These are phyloP conservation scores for Pezicula radicicola DNA, from an alignment of 2,329 filamentous ascomycete genomes.

Conservation along the genomic window DNA sequence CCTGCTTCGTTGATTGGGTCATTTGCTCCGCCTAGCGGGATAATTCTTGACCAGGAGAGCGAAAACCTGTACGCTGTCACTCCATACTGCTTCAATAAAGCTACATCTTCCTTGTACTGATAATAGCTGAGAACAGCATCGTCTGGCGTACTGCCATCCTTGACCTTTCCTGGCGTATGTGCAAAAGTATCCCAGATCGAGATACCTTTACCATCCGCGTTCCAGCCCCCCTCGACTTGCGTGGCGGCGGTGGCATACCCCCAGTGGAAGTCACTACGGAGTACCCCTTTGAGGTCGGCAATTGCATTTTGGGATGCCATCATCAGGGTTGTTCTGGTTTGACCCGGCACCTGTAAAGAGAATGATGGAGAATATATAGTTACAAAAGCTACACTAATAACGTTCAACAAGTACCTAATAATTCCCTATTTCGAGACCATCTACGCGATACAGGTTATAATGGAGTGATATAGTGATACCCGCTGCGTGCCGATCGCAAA, in stretches of 20 bases:
- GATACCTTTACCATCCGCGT: constrained; percentile 72
- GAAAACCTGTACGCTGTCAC: constrained; percentile 79
- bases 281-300: constrained; percentile 41
- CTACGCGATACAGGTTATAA: too few species aligned
- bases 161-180: constrained; percentile 74
- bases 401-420: too few species aligned
- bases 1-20: constrained; percentile 79
- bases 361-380: too few species aligned
- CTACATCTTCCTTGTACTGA: constrained; percentile 70
- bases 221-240: constrained; percentile 74
- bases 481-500: too few species aligned
- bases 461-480: too few species aligned
- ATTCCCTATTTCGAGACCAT: too few species aligned
- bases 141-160: constrained; percentile 68
- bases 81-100: constrained; percentile 68
- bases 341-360: background rate
- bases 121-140: constrained; percentile 85
- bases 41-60: constrained; percentile 77
- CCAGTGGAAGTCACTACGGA: constrained; percentile 70
- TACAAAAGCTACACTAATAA: too few species aligned
- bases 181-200: constrained; percentile 89
- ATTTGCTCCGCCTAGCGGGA: constrained; percentile 75
- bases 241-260: constrained; percentile 80
- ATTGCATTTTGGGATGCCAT: constrained; percentile 8
- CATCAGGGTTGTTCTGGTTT: constrained; percentile 4